phyloP scores from a whole-genome alignment of 2,329 filamentous ascomycete species.

The Trichoderma pleuroti region DNA sequence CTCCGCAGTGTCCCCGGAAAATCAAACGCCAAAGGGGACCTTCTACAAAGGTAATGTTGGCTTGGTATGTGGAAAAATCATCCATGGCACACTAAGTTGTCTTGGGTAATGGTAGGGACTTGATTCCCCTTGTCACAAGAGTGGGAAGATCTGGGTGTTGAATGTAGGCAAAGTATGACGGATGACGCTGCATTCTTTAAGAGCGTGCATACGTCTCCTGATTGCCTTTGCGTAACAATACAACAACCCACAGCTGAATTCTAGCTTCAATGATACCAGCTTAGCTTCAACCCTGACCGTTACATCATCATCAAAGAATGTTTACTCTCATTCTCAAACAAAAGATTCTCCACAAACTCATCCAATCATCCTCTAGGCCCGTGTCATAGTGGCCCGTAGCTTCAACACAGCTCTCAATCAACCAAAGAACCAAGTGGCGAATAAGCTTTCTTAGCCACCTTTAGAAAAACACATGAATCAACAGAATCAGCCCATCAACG shows the following conservation, averaged over 20 bases:
- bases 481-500: neutral
- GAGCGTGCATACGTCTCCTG: rapidly evolving
- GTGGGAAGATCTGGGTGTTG: neutral
- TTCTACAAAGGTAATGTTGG: neutral
- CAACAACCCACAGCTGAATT: neutral
- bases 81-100: neutral
- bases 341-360: neutral
- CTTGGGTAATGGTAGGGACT: neutral
- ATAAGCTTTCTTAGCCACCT: neutral
- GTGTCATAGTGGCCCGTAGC: neutral
- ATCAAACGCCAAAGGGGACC: neutral
- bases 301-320: neutral
- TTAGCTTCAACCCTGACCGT: neutral
- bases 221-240: neutral
- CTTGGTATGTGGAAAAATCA: neutral
- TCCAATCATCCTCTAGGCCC: neutral
- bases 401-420: neutral
- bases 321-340: neutral
- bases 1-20: neutral
- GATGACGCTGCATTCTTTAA: neutral
- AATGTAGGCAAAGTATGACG: neutral
- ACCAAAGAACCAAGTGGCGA: neutral
- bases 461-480: neutral
- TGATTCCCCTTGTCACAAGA: too few relatives aligned
- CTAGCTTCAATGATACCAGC: neutral